Conservation (phyloP, 2,329 filamentous ascomycete genomes). For the Xylariaceae sp. region DNA sequence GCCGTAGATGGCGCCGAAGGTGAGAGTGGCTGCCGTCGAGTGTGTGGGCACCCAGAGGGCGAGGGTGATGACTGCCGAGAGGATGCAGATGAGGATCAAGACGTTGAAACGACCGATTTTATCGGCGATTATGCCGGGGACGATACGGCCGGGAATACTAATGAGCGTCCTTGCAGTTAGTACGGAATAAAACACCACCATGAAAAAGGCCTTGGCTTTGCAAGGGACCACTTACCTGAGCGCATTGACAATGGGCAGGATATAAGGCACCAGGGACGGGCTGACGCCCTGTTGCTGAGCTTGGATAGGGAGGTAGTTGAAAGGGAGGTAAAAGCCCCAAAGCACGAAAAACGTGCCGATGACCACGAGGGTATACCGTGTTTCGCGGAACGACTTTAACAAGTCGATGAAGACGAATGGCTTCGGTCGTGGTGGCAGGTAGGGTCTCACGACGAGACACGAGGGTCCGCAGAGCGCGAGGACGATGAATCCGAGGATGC, state of each 20-base stretch:
- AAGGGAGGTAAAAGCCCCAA: conserved; percentile 19
- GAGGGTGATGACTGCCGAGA: conserved; percentile 15
- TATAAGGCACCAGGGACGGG: conserved; percentile 13
- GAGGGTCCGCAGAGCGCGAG: conserved; percentile 30
- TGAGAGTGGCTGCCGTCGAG: conserved; percentile 44
- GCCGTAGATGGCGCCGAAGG: conserved; percentile 58
- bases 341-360: conserved; percentile 15
- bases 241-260: conserved; percentile 18
- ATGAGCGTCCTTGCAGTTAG: not conserved
- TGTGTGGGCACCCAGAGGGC: conserved; percentile 13
- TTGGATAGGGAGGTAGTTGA: conserved; percentile 18
- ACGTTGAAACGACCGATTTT: conserved; percentile 37
- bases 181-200: not conserved
- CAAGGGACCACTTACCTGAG: conserved; percentile 12
- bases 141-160: conserved; percentile 40
- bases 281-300: conserved; percentile 16
- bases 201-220: not conserved
- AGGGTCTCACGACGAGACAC: conserved; percentile 32
- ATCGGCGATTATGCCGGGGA: conserved; percentile 44
- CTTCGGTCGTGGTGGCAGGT: conserved; percentile 32
- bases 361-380: conserved; percentile 7
- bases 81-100: conserved; percentile 22
- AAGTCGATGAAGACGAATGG: conserved; percentile 45
- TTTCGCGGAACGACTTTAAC: conserved; percentile 40
- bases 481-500: conserved; percentile 35